Evolutionary conservation across 2,329 filamentous ascomycete species (phyloP).

Genomic region (Diplodia sapinea): DNA sequence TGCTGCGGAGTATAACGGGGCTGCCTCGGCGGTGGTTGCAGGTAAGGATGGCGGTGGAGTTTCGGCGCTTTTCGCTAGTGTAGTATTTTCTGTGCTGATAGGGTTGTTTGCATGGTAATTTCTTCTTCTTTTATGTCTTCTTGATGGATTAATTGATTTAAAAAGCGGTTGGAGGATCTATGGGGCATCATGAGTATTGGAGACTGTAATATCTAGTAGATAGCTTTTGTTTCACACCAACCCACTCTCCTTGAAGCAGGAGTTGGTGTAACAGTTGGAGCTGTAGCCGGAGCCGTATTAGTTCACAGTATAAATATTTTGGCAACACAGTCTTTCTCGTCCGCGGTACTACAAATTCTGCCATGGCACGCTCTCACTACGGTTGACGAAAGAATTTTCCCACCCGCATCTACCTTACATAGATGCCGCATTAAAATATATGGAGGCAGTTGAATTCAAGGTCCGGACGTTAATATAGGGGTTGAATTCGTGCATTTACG

Average conservation of each 20-base stretch:
- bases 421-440: no score
- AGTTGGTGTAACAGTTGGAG: background rate
- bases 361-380: no score
- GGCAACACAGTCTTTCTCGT: no score
- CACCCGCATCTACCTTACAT: no score
- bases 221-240: background rate
- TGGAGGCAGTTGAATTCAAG: no score
- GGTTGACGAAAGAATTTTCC: no score
- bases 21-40: background rate
- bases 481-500: no score
- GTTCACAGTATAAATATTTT: no score
- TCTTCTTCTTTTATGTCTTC: background rate
- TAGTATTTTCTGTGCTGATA: background rate
- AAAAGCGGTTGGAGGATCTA: background rate
- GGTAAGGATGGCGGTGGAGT: background rate
- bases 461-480: no score
- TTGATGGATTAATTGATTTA: background rate
- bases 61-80: background rate
- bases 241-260: background rate
- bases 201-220: background rate
- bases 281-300: background rate
- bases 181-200: background rate
- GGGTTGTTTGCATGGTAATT: background rate
- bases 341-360: no score
- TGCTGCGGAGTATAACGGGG: background rate